Conservation (phyloP, 2,329 filamentous ascomycete genomes). For the Elsinoe necatrix region DNA sequence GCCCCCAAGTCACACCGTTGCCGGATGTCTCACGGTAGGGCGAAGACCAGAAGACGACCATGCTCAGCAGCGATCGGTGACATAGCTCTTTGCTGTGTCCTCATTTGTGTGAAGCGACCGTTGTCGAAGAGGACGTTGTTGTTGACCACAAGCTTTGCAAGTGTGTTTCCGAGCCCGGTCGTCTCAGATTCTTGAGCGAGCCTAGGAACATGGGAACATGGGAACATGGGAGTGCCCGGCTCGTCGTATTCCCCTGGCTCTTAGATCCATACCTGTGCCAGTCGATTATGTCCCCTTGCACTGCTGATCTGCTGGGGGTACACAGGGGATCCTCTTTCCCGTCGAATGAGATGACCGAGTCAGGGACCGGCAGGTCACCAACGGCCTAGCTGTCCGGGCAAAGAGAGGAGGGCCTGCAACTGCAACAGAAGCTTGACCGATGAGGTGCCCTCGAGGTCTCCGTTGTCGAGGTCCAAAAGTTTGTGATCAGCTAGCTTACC, state of each 20-base stretch:
- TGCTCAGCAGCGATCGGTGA: background rate
- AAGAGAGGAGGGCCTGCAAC: background rate
- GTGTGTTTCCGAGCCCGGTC: slow-evolving; percentile 8
- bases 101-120: slow-evolving; percentile 5
- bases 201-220: background rate
- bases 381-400: background rate
- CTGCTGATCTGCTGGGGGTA: background rate
- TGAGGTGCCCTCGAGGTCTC: background rate
- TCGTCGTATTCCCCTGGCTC: background rate
- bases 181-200: background rate
- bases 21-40: slow-evolving; percentile 12
- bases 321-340: slow-evolving; percentile 3
- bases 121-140: slow-evolving; percentile 9
- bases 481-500: slow-evolving; percentile 1
- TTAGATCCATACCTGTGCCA: background rate
- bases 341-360: background rate
- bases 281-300: background rate
- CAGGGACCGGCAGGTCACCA: background rate
- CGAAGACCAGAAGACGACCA: background rate
- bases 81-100: background rate
- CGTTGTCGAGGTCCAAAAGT: slow-evolving; percentile 6
- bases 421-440: slow-evolving; percentile 11
- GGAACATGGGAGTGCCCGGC: background rate
- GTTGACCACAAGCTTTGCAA: background rate
- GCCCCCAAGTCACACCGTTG: slow-evolving; percentile 10